Base-by-base conservation (phyloP, 306 rosid species). In the Trichosanthes truncata region DNA sequence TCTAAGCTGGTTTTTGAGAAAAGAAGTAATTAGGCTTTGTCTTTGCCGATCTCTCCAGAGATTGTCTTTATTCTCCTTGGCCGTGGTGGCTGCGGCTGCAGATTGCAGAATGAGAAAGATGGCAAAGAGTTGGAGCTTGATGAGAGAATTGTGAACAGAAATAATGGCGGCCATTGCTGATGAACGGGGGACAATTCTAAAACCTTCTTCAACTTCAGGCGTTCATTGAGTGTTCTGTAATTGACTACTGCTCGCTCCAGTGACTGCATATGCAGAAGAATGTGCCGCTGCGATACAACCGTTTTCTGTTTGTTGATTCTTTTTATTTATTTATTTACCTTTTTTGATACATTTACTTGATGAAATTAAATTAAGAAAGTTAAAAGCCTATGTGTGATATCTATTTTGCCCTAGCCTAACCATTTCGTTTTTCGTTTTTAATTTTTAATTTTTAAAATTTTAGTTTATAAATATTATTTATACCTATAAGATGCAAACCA, bases 211-310 rank as follows among this genome's bases (percentile, higher is more conserved):
- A 25, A 81, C 69, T 63, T 88, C 83, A 76, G 82, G 76, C 80
- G 85, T 79, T 83, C 90, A 86, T 57, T 82, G 85, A 74, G 41
- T 86, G 81, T 84, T 88, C 35, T 67, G 81, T 83, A 87, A 40
- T 67, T 14, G 1, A 40, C 71, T 31, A 14, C 52, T 68, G 31
- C 31, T 40, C 4, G 1, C 52, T 40, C 74, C 51, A 7, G 1
- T 4, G 20, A 31, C 69, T 62, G 43, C 25, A 43, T 43, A 11
- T 43, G 11, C 48, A 9, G 48, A 43, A 53, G 60, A 55, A n/a
- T 1, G n/a, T 20, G 60, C 60, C 60, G 26, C 60, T 55, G 7
- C 12, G 26, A 55, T 55, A 3, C 55, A 49, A 49, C 55, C n/a
- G 9, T n/a, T 55, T 6, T 53, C 6, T 55, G 1, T 8, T n/a